Evolutionary conservation across 345 rosid species (phyloP).

Genomic region (Nasturtium officinale): DNA sequence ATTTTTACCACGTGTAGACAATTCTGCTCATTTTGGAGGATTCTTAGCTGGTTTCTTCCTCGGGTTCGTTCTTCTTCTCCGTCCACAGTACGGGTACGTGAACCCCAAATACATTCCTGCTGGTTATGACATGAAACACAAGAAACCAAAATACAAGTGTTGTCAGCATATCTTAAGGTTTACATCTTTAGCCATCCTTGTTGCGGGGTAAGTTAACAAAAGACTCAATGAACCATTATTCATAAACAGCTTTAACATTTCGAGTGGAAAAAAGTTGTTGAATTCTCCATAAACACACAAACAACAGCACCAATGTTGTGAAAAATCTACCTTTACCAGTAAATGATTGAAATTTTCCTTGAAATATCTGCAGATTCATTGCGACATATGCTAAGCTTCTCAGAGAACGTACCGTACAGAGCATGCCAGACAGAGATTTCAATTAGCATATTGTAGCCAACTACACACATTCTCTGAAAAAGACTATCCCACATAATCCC

Average conservation of each 20-base stretch:
- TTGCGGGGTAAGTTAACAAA: slow-evolving; percentile 59
- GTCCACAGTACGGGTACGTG: slow-evolving; percentile 90
- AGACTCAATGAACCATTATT: slow-evolving; percentile 9
- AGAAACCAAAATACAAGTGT: slow-evolving; percentile 61
- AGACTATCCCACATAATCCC: slow-evolving; percentile 18
- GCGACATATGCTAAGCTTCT: slow-evolving; percentile 56
- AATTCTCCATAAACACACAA: neutral
- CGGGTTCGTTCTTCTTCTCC: slow-evolving; percentile 78
- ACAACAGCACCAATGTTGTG: neutral
- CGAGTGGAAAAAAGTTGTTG: neutral
- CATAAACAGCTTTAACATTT: neutral
- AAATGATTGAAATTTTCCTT: neutral
- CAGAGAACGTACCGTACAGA: slow-evolving; percentile 33
- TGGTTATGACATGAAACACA: slow-evolving; percentile 60
- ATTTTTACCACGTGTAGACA: slow-evolving; percentile 77
- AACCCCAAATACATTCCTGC: slow-evolving; percentile 64
- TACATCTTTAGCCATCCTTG: slow-evolving; percentile 51
- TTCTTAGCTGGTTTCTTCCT: slow-evolving; percentile 75
- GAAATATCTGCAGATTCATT: slow-evolving; percentile 50
- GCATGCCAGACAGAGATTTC: slow-evolving; percentile 31
- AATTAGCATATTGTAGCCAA: slow-evolving; percentile 38
- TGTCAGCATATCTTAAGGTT: slow-evolving; percentile 63
- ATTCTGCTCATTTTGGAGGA: slow-evolving; percentile 94
- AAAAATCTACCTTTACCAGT: neutral
- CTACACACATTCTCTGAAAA: slow-evolving; percentile 18